Evolutionary conservation across 2,329 filamentous ascomycete genomes (phyloP), one percentile per base, ranked within the genome.

Genomic region (Colletotrichum lindemuthianum): DNA sequence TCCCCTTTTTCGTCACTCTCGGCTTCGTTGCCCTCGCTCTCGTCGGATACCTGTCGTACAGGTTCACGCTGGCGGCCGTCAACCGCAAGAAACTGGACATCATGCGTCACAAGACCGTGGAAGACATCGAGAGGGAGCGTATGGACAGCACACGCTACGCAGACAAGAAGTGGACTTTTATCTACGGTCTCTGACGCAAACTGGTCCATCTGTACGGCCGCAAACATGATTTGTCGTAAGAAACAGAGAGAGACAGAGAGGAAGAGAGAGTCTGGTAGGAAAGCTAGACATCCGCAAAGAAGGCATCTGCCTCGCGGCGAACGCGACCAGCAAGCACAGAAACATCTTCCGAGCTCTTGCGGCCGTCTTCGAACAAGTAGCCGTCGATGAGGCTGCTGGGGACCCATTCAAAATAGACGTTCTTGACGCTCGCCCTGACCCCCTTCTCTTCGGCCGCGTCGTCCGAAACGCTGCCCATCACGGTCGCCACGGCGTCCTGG

Each of bases 391-490:
- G 70, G 8, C 70, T 61, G 0, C 80, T 71, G 2, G 84, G 79
- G 45, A 88, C 78, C 86, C 86, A 89, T 75, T 90, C 87, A 52
- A 89, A 88, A 65, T 86, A 87, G n/a, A 84, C 70, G 69, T 86
- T 86, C 44, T 73, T 78, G 53, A 85, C 75, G 65, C 3, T 68
- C 33, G 34, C 52, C 60, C 16, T 67, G 36, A 32, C 57, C 16
- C 15, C 39, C 34, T 16, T 41, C 40, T 41, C 50, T 11, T 43
- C 48, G 12, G 32, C 5, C 34, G 36, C 15, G 51, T 15, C 40
- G 3, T 40, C 45, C 13, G 16, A 15, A 44, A 60, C 45, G 56
- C 65, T 6, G 69, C 70, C 6, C 68, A 72, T 6, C 12, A 59
- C 33, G 8, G 43, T 41, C 10, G 34, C 49, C 9, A 54, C 36